Percentiles rank a stretch among this genome's conserved stretches.
phyloP scores from a whole-genome alignment of 331 rosid species.

The Ulmus americana region DNA sequence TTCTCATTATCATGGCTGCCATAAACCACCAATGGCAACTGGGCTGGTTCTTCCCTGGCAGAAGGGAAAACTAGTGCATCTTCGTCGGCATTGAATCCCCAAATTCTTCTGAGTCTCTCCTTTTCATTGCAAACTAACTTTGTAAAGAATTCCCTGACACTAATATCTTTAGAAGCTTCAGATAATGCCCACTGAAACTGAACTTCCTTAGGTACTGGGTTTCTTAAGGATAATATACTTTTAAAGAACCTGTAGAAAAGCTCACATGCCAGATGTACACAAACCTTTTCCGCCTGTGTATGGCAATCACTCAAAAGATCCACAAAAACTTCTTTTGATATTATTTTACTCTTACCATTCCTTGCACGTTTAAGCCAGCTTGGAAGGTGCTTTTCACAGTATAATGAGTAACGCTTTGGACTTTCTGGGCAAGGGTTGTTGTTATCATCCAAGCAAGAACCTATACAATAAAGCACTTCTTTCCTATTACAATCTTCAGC shows the following conservation, averaged over 20 bases:
- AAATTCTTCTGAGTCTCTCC: slow-evolving; percentile 55
- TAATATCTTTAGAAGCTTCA: slow-evolving; percentile 74
- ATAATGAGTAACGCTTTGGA: slow-evolving; percentile 70
- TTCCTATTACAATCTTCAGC: slow-evolving; percentile 36
- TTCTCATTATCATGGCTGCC: slow-evolving; percentile 39
- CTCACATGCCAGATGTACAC: slow-evolving; percentile 88
- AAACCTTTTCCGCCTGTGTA: slow-evolving; percentile 54
- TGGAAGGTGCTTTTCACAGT: slow-evolving; percentile 89
- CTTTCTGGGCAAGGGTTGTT: slow-evolving; percentile 63
- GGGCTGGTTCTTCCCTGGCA: slow-evolving; percentile 47
- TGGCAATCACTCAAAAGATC: slow-evolving; percentile 70
- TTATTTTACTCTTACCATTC: slow-evolving; percentile 92
- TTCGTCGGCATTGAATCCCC: slow-evolving; percentile 72
- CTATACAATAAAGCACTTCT: slow-evolving; percentile 54
- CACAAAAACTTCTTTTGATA: slow-evolving; percentile 81
- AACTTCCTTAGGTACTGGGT: slow-evolving; percentile 88
- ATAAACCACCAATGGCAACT: slow-evolving; percentile 39
- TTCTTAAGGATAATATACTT: slow-evolving; percentile 83
- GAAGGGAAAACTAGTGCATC: slow-evolving; percentile 30
- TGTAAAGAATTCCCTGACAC: slow-evolving; percentile 57
- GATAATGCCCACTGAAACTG: slow-evolving; percentile 94
- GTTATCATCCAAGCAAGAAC: slow-evolving; percentile 55
- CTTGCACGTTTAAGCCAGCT: slow-evolving; percentile 99
- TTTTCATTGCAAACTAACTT: slow-evolving; percentile 75
- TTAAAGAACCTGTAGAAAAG: slow-evolving; percentile 87